phyloP scores from a whole-genome alignment of 768 basidiomycete species.

The Xerocomellus intermedius region DNA sequence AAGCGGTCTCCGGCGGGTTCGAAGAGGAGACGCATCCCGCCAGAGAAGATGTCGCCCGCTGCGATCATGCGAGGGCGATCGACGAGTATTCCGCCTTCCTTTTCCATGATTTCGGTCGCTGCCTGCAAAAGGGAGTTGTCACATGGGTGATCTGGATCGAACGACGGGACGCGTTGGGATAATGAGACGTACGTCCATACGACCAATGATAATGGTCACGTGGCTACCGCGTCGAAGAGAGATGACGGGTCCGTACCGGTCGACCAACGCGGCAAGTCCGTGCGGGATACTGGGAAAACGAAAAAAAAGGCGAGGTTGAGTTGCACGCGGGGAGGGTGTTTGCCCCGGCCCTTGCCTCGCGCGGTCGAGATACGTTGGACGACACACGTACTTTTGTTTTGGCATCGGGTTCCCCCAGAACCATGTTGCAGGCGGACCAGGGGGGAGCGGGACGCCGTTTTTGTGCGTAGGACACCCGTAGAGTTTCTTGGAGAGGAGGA shows the following conservation, averaged over 20 bases:
- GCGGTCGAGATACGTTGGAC: not conserved
- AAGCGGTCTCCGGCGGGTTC: slow-evolving; percentile 51
- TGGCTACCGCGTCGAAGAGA: slow-evolving; percentile 45
- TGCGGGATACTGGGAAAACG: not conserved
- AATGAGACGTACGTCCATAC: slow-evolving; percentile 13
- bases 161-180: not conserved
- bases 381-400: not conserved
- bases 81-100: slow-evolving; percentile 47
- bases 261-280: slow-evolving; percentile 48
- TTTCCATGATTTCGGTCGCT: slow-evolving; percentile 60
- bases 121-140: slow-evolving; percentile 47
- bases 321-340: not conserved
- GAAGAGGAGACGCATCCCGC: slow-evolving; percentile 52
- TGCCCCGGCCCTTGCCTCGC: not conserved
- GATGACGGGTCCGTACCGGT: slow-evolving; percentile 56
- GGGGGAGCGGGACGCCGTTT: not conserved
- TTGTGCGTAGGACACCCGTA: not conserved
- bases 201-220: slow-evolving; percentile 16
- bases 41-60: slow-evolving; percentile 52
- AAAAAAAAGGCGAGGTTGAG: not conserved
- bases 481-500: not conserved
- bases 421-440: slow-evolving; percentile 2
- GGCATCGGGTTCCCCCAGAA: slow-evolving; percentile 3
- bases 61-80: slow-evolving; percentile 52
- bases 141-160: slow-evolving; percentile 13